Base-by-base conservation (phyloP, 805 yeast species). In the Pichia membranifaciens region DNA sequence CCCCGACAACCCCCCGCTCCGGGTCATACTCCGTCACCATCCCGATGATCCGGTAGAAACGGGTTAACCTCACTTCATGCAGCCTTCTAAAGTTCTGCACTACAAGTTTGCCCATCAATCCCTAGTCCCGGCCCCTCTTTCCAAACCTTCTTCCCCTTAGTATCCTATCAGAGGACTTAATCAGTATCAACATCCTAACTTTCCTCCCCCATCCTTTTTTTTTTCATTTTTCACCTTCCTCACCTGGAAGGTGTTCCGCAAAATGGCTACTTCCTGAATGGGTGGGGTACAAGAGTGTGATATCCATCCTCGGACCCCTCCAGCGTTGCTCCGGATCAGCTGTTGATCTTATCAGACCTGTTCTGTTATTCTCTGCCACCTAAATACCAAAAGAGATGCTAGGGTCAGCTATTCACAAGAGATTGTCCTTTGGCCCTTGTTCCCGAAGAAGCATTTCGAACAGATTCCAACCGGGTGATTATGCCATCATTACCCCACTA, bases 401-500 rank as follows among this genome's bases (percentile, higher is more conserved):
- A 16, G 33, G 22, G 4, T 38, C 47, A 13, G 12, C 18, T 9
- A 3, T 16, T 6, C 13, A 21, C 20, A 41, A 13, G 35, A n/a
- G 22, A 17, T 13, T 34, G 3, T 15, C 16, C 15, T 34, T 16
- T 13, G 28, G 29, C 18, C 15, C 22, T 6, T 12, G 33, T 13
- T 18, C 28, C 17, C 34, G 32, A 36, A 45, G 49, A 41, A 29
- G 25, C 29, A 33, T 31, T 8, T 41, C 45, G 13, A 45, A 45
- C 31, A 41, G 34, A 3, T 48, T 48, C 22, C 41, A 48, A 34
- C 8, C 44, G 17, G 68, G 68, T 4, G 73, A 69, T 46, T 38
- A 58, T 2, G 71, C 58, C 1, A 41, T 69, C 2, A 44, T 66
- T 2, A 53, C 62, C 10, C 65, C 62, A 9, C 48, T 61, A 2